Evolutionary conservation across 441 rosid species (phyloP).

Genomic region (Populus hybrid): DNA sequence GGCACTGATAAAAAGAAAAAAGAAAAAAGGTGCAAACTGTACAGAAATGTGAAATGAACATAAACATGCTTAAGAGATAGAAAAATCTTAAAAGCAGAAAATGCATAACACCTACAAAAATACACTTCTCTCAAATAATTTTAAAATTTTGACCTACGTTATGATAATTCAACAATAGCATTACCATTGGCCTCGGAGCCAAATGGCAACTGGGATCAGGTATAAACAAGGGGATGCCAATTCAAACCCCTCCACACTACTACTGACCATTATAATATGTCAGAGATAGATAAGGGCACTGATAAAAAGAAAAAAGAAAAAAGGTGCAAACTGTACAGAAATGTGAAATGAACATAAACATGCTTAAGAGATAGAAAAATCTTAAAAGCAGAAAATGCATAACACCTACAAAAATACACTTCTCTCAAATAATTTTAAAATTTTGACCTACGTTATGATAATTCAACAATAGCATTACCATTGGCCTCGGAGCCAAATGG

Average conservation of each 20-base stretch:
- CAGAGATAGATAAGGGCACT: too few relatives aligned
- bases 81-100: neutral
- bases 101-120: neutral
- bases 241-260: neutral
- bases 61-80: neutral
- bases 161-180: neutral
- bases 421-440: neutral
- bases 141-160: neutral
- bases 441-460: neutral
- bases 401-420: neutral
- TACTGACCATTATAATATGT: too few relatives aligned
- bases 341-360: neutral
- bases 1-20: neutral
- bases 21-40: neutral
- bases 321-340: neutral
- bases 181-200: neutral
- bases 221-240: neutral
- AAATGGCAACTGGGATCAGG: neutral
- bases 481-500: neutral
- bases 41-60: neutral
- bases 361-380: neutral
- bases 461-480: neutral
- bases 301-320: too few relatives aligned
- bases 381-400: neutral
- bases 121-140: neutral